Percentiles rank a stretch among this genome's conserved stretches.
phyloP scores from a whole-genome alignment of 495 filamentous ascomycete genomes.

The Lichenothelia convexa region DNA sequence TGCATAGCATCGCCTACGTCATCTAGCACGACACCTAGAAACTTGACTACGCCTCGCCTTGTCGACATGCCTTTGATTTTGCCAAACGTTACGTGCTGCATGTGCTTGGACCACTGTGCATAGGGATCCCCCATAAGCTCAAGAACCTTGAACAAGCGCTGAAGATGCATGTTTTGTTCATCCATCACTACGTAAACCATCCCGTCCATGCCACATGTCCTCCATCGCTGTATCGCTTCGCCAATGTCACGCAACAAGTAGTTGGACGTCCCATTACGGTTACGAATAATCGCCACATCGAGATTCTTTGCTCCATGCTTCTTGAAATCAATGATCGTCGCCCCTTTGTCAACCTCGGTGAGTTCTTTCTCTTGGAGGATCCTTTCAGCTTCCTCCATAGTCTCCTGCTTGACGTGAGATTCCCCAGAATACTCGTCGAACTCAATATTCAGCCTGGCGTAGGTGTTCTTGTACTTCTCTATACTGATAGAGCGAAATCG shows the following conservation, averaged over 20 bases:
- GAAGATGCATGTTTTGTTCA: conserved; percentile 56
- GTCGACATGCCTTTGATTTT: conserved; percentile 57
- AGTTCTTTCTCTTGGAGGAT: conserved; percentile 53
- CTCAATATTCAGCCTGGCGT: conserved; percentile 71
- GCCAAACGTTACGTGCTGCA: conserved; percentile 56
- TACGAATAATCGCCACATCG: conserved; percentile 48
- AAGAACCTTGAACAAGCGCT: conserved; percentile 51
- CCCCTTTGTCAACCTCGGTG: conserved; percentile 69
- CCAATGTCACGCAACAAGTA: conserved; percentile 62
- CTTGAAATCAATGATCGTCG: conserved; percentile 71
- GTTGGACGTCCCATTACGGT: conserved; percentile 47
- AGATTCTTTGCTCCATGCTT: conserved; percentile 52
- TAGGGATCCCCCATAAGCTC: conserved; percentile 51
- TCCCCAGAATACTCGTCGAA: conserved; percentile 93
- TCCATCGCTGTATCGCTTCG: conserved; percentile 41
- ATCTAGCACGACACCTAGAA: conserved; percentile 47
- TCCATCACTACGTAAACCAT: conserved; percentile 60
- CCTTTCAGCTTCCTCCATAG: conserved; percentile 51
- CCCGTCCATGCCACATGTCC: conserved; percentile 50
- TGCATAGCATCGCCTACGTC: conserved; percentile 53
- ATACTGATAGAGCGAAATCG: conserved; percentile 85
- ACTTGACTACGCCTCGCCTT: conserved; percentile 49
- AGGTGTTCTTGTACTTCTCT: conserved; percentile 62
- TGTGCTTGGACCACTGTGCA: conserved; percentile 36
- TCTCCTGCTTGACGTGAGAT: conserved; percentile 69